phyloP scores from a whole-genome alignment of 2,329 filamentous ascomycete species.

The Colletotrichum sp. region DNA sequence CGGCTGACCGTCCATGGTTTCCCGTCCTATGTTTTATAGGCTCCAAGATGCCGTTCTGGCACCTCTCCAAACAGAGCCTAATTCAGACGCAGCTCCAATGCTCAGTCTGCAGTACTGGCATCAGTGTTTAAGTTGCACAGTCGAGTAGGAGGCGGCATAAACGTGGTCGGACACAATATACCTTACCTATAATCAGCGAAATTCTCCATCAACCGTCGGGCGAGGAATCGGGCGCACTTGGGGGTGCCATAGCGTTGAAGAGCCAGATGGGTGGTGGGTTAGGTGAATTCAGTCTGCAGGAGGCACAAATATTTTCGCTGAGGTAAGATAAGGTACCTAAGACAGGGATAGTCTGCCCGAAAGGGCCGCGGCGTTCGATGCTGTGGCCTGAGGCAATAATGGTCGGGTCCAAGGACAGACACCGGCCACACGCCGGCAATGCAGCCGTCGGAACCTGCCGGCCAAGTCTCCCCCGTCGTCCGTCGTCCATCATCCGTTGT shows the following conservation, averaged over 20 bases:
- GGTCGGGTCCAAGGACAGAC: neutral
- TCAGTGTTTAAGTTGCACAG: neutral
- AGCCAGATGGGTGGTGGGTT: neutral
- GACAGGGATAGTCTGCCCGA: neutral
- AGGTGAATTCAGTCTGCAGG: conserved; percentile 5
- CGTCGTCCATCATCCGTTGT: neutral
- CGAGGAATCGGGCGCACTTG: neutral
- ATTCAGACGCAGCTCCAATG: neutral
- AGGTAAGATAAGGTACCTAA: neutral
- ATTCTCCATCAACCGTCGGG: neutral
- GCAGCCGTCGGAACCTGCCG: neutral
- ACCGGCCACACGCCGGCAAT: neutral
- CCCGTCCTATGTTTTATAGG: neutral
- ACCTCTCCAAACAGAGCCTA: neutral
- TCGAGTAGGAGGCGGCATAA: neutral
- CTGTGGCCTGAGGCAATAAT: neutral
- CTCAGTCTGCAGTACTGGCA: neutral
- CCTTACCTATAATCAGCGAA: neutral
- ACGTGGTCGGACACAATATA: neutral
- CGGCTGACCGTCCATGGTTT: neutral
- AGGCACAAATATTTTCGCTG: neutral
- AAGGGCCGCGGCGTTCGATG: neutral
- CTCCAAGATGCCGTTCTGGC: neutral
- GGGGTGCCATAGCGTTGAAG: neutral
- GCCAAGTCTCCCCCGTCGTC: neutral